These are phyloP conservation scores for Ogataea naganishii DNA, from an alignment of 805 yeast species.

Conservation along the genomic window DNA sequence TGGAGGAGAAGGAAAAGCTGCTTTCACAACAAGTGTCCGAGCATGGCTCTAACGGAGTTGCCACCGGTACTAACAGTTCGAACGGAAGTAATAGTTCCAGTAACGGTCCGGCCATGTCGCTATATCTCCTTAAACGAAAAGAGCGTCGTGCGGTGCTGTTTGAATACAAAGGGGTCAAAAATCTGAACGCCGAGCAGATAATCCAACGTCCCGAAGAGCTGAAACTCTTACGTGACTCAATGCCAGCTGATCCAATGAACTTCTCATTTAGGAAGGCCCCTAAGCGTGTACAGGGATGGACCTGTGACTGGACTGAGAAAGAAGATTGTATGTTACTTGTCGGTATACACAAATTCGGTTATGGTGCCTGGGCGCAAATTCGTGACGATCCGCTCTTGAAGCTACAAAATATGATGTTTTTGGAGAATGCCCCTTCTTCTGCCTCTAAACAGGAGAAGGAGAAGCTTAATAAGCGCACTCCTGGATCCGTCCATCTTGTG, in stretches of 20 bases:
- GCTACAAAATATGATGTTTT: constrained; percentile 73
- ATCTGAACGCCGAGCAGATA: constrained; percentile 83
- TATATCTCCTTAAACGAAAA: constrained; percentile 57
- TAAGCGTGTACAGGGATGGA: constrained; percentile 87
- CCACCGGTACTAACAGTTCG: constrained; percentile 16
- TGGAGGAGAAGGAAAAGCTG: constrained; percentile 38
- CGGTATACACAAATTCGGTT: constrained; percentile 89
- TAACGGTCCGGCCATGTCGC: constrained; percentile 35
- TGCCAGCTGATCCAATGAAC: constrained; percentile 43
- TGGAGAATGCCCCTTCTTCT: constrained; percentile 28
- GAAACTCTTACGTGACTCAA: constrained; percentile 47
- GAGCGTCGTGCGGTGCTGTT: constrained; percentile 87
- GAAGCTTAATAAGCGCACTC: constrained; percentile 51
- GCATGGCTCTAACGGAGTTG: constrained; percentile 20
- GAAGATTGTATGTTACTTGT: constrained; percentile 84
- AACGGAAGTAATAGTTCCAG: constrained; percentile 25
- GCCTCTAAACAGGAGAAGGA: constrained; percentile 21
- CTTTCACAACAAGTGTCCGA: too few relatives aligned
- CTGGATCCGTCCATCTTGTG: constrained; percentile 86
- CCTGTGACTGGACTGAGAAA: constrained; percentile 70
- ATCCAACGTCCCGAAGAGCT: constrained; percentile 80
- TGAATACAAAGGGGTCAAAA: constrained; percentile 81
- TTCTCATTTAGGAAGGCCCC: constrained; percentile 58
- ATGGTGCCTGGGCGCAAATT: constrained; percentile 90
- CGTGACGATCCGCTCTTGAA: constrained; percentile 93